Base-by-base conservation (phyloP, 1,284 basidiomycete genomes). In the Stereum hirsutum region DNA sequence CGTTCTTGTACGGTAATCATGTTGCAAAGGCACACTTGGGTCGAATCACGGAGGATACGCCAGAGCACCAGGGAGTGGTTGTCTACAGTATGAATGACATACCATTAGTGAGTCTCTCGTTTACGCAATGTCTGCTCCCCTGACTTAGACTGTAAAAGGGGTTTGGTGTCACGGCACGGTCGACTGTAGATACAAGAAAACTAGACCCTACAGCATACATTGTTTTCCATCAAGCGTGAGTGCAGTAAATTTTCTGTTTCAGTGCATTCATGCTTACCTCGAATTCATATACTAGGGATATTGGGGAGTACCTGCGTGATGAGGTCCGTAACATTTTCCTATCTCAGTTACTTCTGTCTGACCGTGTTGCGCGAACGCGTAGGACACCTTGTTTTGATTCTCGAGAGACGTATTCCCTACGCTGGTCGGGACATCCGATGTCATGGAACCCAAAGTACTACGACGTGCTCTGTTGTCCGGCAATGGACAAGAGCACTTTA, bases 1-100 rank as follows among this genome's bases (percentile, higher is more conserved):
- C 96, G 2, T 99, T 97, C 72, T 68, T 99, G 40, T 99, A 99
- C 58, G 96, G 96, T 45, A 99, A 99, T 61, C 94, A 99, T 68
- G 88, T 99, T 48, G 80, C 98, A 52, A 99, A 99, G 67, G 96
- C 96, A 24, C 96, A 99, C 63, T 72, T 99, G 21, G 95, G 96
- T n/a, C 78, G 95, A 53, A 98, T 99, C 60, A 98, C 96, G 42
- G 96, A 99, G 61, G 96, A 99, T 59, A 97, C 94, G 4, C 94
- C 95, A 11, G 96, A 99, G 59, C 96, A 99, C 61, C 95, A 98
- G 57, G 96, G 96, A 46, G 96, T 99, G 2, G 91, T 99, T 8
- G 83, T 99, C 26, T 95, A 83, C 66, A 93, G 82, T 60, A 99
- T 99, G 95, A 85, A 73, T 50, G 94, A 98, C 61, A 74, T 89